phyloP scores from a whole-genome alignment of 2,329 filamentous ascomycete species.

The Monilinia vaccinii-corymbosi region DNA sequence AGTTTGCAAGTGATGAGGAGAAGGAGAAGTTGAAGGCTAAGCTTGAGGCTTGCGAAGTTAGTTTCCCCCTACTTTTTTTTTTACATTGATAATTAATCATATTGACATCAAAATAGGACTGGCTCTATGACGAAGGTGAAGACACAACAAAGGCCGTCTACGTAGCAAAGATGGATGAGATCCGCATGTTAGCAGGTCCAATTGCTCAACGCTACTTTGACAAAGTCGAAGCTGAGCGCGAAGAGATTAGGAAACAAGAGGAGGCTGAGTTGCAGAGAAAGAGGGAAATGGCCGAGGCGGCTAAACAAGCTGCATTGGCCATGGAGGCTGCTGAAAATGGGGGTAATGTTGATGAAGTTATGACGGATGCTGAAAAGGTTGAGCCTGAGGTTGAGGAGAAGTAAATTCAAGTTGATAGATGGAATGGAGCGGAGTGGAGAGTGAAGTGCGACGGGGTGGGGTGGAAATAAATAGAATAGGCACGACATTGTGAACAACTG shows the following conservation, averaged over 20 bases:
- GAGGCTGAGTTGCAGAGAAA: slow-evolving; percentile 37
- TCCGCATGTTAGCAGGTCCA: slow-evolving; percentile 80
- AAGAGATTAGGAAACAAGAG: slow-evolving; percentile 64
- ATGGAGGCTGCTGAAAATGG: slow-evolving; percentile 26
- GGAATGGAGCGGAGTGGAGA: neutral
- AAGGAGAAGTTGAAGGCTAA: slow-evolving; percentile 78
- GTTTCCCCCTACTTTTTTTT: slow-evolving; percentile 31
- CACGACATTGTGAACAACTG: neutral
- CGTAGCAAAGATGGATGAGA: slow-evolving; percentile 90
- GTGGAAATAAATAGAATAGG: slow-evolving; percentile 5
- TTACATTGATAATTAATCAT: neutral
- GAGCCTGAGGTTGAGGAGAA: slow-evolving; percentile 26
- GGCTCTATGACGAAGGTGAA: slow-evolving; percentile 96
- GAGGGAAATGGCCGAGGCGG: slow-evolving; percentile 38
- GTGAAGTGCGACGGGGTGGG: neutral
- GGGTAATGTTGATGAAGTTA: slow-evolving; percentile 51
- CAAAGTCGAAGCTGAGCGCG: slow-evolving; percentile 80
- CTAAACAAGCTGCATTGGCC: slow-evolving; percentile 39
- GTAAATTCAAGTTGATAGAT: slow-evolving; percentile 1
- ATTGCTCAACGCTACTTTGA: slow-evolving; percentile 93
- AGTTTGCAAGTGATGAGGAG: slow-evolving; percentile 85
- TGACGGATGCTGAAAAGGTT: slow-evolving; percentile 43
- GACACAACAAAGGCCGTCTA: slow-evolving; percentile 92
- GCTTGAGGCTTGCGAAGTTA: slow-evolving; percentile 78
- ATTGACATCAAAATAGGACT: slow-evolving; percentile 57